phyloP scores from a whole-genome alignment of 495 filamentous ascomycete species.

The Neurospora sp. region DNA sequence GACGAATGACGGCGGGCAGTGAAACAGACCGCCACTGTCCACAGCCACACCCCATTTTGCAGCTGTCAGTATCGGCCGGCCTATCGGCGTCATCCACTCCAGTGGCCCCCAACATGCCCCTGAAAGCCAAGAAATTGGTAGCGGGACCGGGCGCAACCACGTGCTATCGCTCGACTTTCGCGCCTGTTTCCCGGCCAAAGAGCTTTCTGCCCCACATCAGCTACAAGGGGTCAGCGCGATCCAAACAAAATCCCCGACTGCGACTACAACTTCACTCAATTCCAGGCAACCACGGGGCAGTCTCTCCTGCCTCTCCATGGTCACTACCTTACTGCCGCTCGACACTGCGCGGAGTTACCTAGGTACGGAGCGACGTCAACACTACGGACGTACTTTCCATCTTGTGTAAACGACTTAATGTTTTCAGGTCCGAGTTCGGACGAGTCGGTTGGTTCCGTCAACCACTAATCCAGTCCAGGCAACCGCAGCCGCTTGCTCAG shows the following conservation, averaged over 20 bases:
- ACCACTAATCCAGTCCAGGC: not conserved
- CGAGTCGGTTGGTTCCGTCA: not conserved
- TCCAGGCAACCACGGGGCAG: not conserved
- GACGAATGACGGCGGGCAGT: not conserved
- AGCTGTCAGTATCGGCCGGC: not conserved
- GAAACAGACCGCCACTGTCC: slow-evolving; percentile 6
- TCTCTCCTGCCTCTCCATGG: not conserved
- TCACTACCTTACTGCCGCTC: not conserved
- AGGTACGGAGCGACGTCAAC: not conserved
- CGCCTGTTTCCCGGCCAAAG: not conserved
- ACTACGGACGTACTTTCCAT: not conserved
- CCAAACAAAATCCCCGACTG: not conserved
- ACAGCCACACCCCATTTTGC: not conserved
- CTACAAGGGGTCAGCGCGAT: not conserved
- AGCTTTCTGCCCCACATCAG: not conserved
- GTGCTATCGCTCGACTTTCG: not conserved
- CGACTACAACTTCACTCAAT: not conserved
- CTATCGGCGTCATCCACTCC: not conserved
- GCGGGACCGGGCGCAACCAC: not conserved
- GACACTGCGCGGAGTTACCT: not conserved
- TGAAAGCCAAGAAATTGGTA: not conserved
- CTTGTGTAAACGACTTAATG: not conserved
- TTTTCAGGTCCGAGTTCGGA: not conserved
- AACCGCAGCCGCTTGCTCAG: not conserved
- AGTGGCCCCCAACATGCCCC: not conserved